Percentiles rank a stretch among this genome's conserved stretches.
These are phyloP conservation scores for Corylus heterophylla DNA, from an alignment of 306 rosid species.

Conservation along the genomic window DNA sequence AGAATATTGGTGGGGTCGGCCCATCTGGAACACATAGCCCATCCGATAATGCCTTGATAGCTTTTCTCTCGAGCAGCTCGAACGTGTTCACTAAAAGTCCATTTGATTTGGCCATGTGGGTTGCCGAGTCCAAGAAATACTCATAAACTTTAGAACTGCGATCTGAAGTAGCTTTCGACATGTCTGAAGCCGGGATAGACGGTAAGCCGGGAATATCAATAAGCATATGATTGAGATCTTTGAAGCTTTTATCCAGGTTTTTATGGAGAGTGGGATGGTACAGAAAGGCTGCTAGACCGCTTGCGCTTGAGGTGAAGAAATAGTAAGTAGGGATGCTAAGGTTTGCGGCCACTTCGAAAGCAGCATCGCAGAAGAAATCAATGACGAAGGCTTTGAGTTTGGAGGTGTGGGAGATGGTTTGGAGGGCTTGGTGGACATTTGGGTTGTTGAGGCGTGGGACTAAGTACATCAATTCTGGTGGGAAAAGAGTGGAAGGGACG, in stretches of 20 bases:
- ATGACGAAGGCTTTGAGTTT: conserved; percentile 1
- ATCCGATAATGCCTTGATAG: background rate
- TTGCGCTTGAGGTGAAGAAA: background rate
- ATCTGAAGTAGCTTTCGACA: no score
- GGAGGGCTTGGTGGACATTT: background rate
- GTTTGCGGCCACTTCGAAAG: background rate
- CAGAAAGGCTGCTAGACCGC: background rate
- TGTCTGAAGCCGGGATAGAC: no score
- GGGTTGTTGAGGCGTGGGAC: background rate
- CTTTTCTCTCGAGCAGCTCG: background rate
- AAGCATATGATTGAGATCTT: no score
- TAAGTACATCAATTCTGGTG: background rate
- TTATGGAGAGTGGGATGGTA: background rate
- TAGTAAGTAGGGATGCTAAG: background rate
- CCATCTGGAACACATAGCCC: background rate
- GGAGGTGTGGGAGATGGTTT: conserved; percentile 3
- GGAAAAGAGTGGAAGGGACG: background rate
- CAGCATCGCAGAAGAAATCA: background rate
- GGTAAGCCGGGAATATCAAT: no score
- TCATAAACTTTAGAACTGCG: no score
- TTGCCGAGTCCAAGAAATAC: background rate
- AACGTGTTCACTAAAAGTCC: background rate
- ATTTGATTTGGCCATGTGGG: background rate
- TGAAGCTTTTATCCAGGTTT: no score
- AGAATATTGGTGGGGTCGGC: conserved; percentile 25